A percentile compares a stretch with the other conserved stretches of the same genome.
phyloP scores from a whole-genome alignment of 805 yeast species.

The Candida cerambycidarum region DNA sequence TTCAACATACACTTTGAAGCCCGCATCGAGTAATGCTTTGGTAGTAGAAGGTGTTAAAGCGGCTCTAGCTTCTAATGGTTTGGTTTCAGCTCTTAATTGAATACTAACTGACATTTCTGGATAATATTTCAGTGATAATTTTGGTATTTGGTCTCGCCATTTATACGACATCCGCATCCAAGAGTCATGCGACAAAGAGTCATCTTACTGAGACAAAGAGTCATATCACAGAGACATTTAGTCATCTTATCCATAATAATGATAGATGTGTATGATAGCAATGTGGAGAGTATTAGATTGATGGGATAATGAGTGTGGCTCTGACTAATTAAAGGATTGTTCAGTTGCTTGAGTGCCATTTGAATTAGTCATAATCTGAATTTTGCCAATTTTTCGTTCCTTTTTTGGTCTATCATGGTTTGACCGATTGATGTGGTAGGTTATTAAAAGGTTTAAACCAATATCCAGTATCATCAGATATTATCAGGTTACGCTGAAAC shows the following conservation, averaged over 20 bases:
- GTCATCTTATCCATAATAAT: neutral
- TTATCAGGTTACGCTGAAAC: too few species aligned
- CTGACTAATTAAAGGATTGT: neutral
- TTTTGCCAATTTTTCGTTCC: too few species aligned
- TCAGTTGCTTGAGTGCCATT: neutral
- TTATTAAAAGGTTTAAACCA: too few species aligned
- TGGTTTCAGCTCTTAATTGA: slow-evolving; percentile 95
- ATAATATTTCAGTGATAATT: neutral
- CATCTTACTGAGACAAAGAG: neutral
- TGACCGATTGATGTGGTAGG: too few species aligned
- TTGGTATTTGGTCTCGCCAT: neutral
- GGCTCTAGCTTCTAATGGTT: slow-evolving; percentile 96
- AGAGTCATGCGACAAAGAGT: slow-evolving; percentile 7
- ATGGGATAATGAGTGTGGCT: too few species aligned
- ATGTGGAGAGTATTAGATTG: neutral
- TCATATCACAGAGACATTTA: slow-evolving; percentile 1
- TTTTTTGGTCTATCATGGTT: too few species aligned
- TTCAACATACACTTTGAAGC: slow-evolving; percentile 87
- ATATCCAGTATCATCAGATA: too few species aligned
- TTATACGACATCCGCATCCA: slow-evolving; percentile 2
- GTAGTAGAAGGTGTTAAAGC: slow-evolving; percentile 93
- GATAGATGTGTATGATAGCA: neutral
- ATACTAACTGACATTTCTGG: slow-evolving; percentile 29
- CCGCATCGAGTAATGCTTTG: slow-evolving; percentile 78
- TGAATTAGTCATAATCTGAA: neutral